phyloP scores from a whole-genome alignment of 2,329 filamentous ascomycete genomes.

The Venturia asperata region DNA sequence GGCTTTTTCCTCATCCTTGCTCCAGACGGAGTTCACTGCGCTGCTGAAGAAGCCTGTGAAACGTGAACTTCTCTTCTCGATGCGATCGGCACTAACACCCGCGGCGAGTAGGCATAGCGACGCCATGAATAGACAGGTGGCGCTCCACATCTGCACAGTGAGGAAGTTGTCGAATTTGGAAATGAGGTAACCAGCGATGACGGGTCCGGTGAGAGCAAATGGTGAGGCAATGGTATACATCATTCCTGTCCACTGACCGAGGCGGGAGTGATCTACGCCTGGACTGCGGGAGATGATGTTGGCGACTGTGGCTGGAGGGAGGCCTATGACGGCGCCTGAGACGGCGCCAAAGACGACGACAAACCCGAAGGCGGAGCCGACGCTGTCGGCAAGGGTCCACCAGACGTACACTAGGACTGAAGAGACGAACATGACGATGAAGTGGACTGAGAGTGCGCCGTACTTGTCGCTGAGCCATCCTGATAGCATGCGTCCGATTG shows the following conservation, averaged over 20 bases:
- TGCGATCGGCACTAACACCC: not conserved
- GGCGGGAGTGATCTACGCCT: slow-evolving; percentile 31
- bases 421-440: slow-evolving; percentile 34
- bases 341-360: slow-evolving; percentile 43
- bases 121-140: slow-evolving; percentile 36
- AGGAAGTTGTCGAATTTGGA: slow-evolving; percentile 36
- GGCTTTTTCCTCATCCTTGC: not conserved
- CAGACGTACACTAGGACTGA: slow-evolving; percentile 39
- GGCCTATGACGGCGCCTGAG: slow-evolving; percentile 44
- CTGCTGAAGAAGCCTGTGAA: slow-evolving; percentile 3
- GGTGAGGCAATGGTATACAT: slow-evolving; percentile 43
- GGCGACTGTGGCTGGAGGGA: slow-evolving; percentile 44
- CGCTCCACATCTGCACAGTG: slow-evolving; percentile 43
- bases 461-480: slow-evolving; percentile 40
- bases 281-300: slow-evolving; percentile 26
- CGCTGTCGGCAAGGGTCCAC: slow-evolving; percentile 37
- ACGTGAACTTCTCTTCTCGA: slow-evolving; percentile 7
- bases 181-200: slow-evolving; percentile 43
- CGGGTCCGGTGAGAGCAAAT: slow-evolving; percentile 41
- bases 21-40: not conserved
- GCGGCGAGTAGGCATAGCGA: slow-evolving; percentile 35
- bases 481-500: slow-evolving; percentile 40
- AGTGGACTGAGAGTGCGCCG: slow-evolving; percentile 42
- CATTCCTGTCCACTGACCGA: slow-evolving; percentile 48
- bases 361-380: slow-evolving; percentile 39